Conservation (phyloP, 1,284 basidiomycete genomes). For the Sporisorium scitamineum region DNA sequence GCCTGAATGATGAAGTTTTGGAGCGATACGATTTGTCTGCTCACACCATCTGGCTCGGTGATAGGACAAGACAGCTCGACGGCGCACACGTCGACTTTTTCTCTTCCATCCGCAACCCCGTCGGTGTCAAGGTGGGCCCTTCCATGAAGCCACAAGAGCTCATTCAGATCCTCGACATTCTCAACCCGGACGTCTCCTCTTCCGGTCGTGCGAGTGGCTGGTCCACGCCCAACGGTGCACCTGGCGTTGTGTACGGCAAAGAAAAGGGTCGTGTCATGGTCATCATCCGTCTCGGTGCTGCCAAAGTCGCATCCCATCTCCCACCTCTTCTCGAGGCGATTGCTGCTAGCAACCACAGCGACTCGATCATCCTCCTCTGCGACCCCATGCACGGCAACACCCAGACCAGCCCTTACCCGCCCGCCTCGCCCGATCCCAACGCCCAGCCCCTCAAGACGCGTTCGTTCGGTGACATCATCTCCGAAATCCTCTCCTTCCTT, state of each 20-base stretch:
- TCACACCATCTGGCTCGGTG: conserved; percentile 97
- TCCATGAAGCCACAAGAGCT: conserved; percentile 85
- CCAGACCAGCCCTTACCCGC: conserved; percentile 58
- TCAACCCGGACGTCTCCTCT: conserved; percentile 77
- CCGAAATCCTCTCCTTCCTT: conserved; percentile 84
- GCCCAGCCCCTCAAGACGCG: conserved; percentile 74
- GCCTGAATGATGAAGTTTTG: conserved; percentile 29
- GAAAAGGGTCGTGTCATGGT: conserved; percentile 87
- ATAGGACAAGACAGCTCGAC: conserved; percentile 90
- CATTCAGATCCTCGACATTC: conserved; percentile 80
- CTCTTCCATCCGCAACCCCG: conserved; percentile 91
- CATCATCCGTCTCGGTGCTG: conserved; percentile 92
- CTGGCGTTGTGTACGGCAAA: conserved; percentile 61
- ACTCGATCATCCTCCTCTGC: conserved; percentile 88
- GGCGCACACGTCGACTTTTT: conserved; percentile 88
- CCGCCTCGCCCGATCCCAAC: conserved; percentile 51
- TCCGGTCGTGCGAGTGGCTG: conserved; percentile 20
- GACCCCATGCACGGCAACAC: conserved; percentile 96
- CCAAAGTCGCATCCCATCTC: conserved; percentile 78
- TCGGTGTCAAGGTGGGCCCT: conserved; percentile 96
- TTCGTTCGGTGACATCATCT: conserved; percentile 89
- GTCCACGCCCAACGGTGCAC: conserved; percentile 24
- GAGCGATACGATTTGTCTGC: conserved; percentile 83
- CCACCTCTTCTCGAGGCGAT: conserved; percentile 87
- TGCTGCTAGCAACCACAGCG: conserved; percentile 77